These are phyloP conservation scores for Coemansia sp. DNA, from an alignment of 192 early-diverging fungal genomes.

Conservation along the genomic window DNA sequence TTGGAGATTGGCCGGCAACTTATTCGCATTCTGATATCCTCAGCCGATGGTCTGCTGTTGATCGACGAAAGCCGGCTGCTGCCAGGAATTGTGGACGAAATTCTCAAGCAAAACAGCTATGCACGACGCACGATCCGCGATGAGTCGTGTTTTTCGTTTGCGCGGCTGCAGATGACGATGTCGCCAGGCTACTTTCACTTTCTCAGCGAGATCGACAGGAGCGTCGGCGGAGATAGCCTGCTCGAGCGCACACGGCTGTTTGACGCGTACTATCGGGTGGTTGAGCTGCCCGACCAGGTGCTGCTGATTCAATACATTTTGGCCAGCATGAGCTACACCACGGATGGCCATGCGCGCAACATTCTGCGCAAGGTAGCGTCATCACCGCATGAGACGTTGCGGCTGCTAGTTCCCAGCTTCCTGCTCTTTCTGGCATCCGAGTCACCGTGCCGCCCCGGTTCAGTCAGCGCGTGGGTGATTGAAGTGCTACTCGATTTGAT, in stretches of 20 bases:
- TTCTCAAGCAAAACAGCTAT: constrained; percentile 40
- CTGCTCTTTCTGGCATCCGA: constrained; percentile 44
- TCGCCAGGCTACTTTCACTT: constrained; percentile 55
- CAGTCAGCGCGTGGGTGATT: constrained; percentile 48
- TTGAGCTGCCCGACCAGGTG: constrained; percentile 51
- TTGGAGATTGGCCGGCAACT: constrained; percentile 53
- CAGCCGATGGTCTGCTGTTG: constrained; percentile 48
- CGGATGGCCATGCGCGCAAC: constrained; percentile 42
- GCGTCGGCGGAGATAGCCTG: constrained; percentile 41
- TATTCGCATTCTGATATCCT: constrained; percentile 48
- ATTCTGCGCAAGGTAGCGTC: constrained; percentile 49
- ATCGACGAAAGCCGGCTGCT: constrained; percentile 51
- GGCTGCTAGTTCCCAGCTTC: constrained; percentile 44
- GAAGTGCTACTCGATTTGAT: constrained; percentile 38
- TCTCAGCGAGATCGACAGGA: constrained; percentile 42
- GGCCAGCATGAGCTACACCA: constrained; percentile 44
- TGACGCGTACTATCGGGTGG: constrained; percentile 52
- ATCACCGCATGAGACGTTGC: constrained; percentile 45
- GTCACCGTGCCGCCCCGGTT: constrained; percentile 30
- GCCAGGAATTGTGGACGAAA: constrained; percentile 46
- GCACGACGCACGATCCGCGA: constrained; percentile 36
- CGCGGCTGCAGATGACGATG: constrained; percentile 54
- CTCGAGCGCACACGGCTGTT: constrained; percentile 49
- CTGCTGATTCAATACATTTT: constrained; percentile 52
- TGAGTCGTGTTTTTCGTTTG: constrained; percentile 54